These are phyloP conservation scores for Plasmodium vivax DNA, from an alignment of 169 alveolate genomes.

Conservation along the genomic window DNA sequence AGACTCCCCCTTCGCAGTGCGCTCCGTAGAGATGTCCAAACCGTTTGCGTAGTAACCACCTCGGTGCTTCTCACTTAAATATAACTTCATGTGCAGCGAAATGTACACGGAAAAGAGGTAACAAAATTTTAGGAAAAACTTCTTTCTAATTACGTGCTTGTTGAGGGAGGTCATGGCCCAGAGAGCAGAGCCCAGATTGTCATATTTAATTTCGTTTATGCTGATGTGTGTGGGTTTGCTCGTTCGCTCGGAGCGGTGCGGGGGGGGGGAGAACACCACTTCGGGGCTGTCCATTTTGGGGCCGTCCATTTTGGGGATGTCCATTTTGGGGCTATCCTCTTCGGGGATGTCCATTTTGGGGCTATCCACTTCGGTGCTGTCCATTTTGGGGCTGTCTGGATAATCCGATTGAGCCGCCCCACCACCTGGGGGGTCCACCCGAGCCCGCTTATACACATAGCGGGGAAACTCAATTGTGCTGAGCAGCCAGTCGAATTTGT, in stretches of 20 bases:
- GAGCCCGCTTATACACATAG: conserved; percentile 37
- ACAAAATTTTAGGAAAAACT: conserved; percentile 28
- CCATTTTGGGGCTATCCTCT: no score
- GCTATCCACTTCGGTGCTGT: no score
- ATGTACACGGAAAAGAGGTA: conserved; percentile 41
- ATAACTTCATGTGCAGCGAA: conserved; percentile 52
- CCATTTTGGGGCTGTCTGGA: no score
- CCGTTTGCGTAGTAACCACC: neutral
- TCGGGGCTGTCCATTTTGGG: no score
- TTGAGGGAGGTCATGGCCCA: conserved; percentile 59
- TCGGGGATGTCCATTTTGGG: no score
- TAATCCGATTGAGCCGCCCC: neutral
- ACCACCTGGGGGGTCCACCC: neutral
- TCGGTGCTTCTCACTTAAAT: neutral
- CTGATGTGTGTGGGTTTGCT: neutral
- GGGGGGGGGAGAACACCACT: no score
- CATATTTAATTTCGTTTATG: conserved; percentile 46
- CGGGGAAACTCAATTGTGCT: conserved; percentile 9
- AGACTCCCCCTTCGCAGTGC: neutral
- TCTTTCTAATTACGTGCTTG: conserved; percentile 28
- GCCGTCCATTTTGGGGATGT: no score
- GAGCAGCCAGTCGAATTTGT: conserved; percentile 19
- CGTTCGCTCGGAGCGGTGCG: neutral
- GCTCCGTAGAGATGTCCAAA: neutral
- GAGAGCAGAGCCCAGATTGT: conserved; percentile 47